Percentiles rank a stretch among this genome's conserved stretches.
phyloP scores from a whole-genome alignment of 805 yeast genomes.

The Candida endomychidarum region DNA sequence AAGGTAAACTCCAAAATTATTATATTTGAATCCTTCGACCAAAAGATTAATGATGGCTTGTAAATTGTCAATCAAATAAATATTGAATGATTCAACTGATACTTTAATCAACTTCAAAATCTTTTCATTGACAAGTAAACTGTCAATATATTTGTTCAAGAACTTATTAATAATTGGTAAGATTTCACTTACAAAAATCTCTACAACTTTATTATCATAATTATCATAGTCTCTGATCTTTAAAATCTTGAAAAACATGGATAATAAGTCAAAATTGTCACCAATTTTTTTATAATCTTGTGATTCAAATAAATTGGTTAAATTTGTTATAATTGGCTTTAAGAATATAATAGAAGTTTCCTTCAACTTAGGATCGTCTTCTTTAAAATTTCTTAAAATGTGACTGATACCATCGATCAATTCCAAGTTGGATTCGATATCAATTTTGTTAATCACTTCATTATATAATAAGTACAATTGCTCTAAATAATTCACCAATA shows the following conservation, averaged over 20 bases:
- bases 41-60: constrained; percentile 65
- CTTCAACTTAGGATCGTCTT: constrained; percentile 44
- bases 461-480: constrained; percentile 76
- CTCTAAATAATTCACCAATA: constrained; percentile 64
- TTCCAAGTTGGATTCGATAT: constrained; percentile 69
- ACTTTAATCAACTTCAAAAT: constrained; percentile 65
- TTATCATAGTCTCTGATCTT: constrained; percentile 43
- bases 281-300: constrained; percentile 48
- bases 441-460: constrained; percentile 51
- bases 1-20: constrained; percentile 76
- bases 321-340: constrained; percentile 57
- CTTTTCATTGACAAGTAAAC: constrained; percentile 70
- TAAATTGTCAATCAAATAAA: constrained; percentile 57
- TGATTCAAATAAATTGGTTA: constrained; percentile 28
- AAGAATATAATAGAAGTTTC: constrained; percentile 62
- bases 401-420: constrained; percentile 89
- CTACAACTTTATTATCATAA: constrained; percentile 50
- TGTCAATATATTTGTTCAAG: constrained; percentile 55
- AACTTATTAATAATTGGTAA: constrained; percentile 59
- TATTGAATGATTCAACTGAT: constrained; percentile 61
- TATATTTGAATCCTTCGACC: constrained; percentile 66
- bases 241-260: constrained; percentile 58
- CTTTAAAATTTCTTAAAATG: constrained; percentile 63
- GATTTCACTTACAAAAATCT: constrained; percentile 48
- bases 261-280: constrained; percentile 69